Evolutionary conservation across 306 rosid species (phyloP).

Genomic region (Cyclanthera cordifolia): DNA sequence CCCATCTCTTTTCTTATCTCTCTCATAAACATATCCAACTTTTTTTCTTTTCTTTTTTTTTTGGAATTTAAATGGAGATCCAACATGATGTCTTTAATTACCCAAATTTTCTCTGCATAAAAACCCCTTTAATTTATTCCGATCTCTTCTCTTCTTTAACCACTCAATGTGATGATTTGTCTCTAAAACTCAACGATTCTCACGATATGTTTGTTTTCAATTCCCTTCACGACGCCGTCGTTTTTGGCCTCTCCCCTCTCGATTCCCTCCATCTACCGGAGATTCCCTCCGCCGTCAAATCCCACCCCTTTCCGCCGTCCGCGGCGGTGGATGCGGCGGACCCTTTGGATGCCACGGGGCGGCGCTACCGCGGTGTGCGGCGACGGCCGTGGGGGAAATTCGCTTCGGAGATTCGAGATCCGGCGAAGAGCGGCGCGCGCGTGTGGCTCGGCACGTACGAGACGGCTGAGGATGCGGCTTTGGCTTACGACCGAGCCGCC

Average conservation of each 20-base stretch:
- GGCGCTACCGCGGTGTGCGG: conserved; percentile 45
- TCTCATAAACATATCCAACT: background rate
- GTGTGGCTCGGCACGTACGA: conserved; percentile 56
- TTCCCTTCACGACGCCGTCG: conserved; percentile 30
- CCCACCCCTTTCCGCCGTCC: background rate
- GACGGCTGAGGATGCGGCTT: conserved; percentile 52
- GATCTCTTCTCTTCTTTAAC: conserved; percentile 11
- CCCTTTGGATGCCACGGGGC: background rate
- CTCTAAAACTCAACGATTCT: conserved; percentile 28
- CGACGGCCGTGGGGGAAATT: conserved; percentile 47
- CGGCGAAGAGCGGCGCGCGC: conserved; percentile 39
- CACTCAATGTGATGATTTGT: conserved; percentile 32
- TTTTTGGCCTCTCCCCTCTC: conserved; percentile 33
- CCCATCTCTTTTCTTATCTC: background rate
- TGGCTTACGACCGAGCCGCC: conserved; percentile 54
- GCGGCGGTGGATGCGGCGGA: background rate
- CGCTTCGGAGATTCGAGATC: conserved; percentile 53
- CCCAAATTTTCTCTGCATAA: background rate
- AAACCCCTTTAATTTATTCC: background rate
- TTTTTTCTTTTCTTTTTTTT: too few relatives aligned
- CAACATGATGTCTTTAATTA: background rate
- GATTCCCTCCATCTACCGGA: background rate
- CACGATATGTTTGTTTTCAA: conserved; percentile 41
- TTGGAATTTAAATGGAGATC: background rate
- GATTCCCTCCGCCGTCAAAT: background rate